Percentiles rank a stretch among this genome's conserved stretches.
These are phyloP conservation scores for Lentinula sp. DNA, from an alignment of 768 basidiomycete species.

Conservation along the genomic window DNA sequence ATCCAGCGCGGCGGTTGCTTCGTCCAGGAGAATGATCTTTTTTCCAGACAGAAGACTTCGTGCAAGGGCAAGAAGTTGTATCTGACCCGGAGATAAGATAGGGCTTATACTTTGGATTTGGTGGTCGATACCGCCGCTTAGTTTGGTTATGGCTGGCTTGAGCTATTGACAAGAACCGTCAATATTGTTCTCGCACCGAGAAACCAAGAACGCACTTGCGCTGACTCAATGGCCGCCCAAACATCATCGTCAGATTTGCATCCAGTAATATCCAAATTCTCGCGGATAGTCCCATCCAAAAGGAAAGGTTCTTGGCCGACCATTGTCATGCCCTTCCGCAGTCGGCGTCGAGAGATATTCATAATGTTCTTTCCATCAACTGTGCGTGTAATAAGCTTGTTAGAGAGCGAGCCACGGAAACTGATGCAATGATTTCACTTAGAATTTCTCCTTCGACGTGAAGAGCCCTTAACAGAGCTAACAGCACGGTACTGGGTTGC, in stretches of 20 bases:
- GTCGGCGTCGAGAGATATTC: constrained; percentile 39
- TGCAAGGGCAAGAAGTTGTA: constrained; percentile 47
- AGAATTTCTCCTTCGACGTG: constrained; percentile 34
- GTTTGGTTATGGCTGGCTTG: constrained; percentile 6
- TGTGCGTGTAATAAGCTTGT: neutral
- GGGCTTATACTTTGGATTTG: constrained; percentile 5
- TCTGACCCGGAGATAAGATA: constrained; percentile 9
- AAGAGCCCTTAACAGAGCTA: constrained; percentile 38
- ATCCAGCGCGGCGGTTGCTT: constrained; percentile 30
- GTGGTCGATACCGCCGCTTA: constrained; percentile 8
- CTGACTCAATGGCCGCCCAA: constrained; percentile 9
- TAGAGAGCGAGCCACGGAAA: neutral
- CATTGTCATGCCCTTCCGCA: constrained; percentile 21
- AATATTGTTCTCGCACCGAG: neutral
- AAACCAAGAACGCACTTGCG: neutral
- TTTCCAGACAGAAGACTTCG: constrained; percentile 49
- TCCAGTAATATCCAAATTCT: constrained; percentile 26
- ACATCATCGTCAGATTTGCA: constrained; percentile 8
- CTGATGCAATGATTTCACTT: neutral
- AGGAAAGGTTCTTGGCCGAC: constrained; percentile 33
- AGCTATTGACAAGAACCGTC: neutral
- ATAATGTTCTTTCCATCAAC: constrained; percentile 41
- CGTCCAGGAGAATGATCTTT: constrained; percentile 50
- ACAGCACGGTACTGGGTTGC: constrained; percentile 32
- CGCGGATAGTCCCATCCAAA: constrained; percentile 39